These are phyloP conservation scores for Chloris gayana DNA, from an alignment of 176 grass and related monocot genomes.

Conservation along the genomic window DNA sequence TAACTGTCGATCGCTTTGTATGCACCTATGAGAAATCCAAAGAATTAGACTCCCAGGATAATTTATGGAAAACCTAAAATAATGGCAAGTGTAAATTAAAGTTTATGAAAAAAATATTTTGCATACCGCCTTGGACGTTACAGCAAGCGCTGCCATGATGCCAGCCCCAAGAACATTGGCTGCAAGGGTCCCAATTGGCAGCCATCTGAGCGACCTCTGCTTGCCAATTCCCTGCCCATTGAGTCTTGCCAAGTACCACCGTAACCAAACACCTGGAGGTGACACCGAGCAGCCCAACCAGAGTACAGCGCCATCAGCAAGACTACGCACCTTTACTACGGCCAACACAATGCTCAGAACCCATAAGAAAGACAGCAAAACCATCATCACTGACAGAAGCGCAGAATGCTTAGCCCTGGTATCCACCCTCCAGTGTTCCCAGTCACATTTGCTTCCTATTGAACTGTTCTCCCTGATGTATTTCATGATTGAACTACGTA, in stretches of 20 bases:
- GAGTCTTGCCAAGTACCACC: constrained; percentile 87
- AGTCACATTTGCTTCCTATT: constrained; percentile 43
- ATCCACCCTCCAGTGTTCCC: constrained; percentile 55
- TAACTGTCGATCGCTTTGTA: constrained; percentile 48
- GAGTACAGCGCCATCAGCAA: constrained; percentile 51
- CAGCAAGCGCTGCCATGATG: constrained; percentile 72
- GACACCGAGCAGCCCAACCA: constrained; percentile 83
- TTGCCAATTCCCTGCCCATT: constrained; percentile 82
- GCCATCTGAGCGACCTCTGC: constrained; percentile 65
- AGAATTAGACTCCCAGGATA: not conserved
- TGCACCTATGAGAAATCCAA: constrained; percentile 57
- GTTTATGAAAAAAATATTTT: constrained; percentile 9
- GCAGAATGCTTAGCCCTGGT: constrained; percentile 44
- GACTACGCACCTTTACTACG: constrained; percentile 52
- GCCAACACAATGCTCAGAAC: constrained; percentile 65
- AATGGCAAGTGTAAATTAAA: not conserved
- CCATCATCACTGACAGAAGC: constrained; percentile 50
- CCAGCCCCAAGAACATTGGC: constrained; percentile 88
- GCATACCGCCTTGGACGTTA: constrained; percentile 71
- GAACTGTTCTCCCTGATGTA: constrained; percentile 41
- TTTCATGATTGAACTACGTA: constrained; percentile 50
- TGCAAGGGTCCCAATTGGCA: constrained; percentile 80
- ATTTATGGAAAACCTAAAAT: not conserved
- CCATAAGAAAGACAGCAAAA: constrained; percentile 65
- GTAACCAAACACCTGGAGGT: constrained; percentile 83